A percentile compares a stretch with the other conserved stretches of the same genome.
These are phyloP conservation scores for Geosmithia morbida DNA, from an alignment of 2,329 filamentous ascomycete species.

Conservation along the genomic window DNA sequence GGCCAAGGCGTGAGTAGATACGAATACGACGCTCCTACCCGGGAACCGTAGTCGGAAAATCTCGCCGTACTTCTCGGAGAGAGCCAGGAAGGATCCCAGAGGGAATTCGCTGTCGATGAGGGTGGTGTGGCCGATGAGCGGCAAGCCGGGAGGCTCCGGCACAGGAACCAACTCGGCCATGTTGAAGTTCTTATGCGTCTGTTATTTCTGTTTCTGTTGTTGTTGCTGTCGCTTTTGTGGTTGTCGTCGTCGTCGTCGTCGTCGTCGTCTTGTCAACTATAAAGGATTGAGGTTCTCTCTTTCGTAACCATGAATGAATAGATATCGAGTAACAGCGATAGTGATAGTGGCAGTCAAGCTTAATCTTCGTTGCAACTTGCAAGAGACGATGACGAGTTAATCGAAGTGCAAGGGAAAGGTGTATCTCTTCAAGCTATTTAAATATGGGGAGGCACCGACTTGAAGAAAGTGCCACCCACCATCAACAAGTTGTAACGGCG, in stretches of 20 bases:
- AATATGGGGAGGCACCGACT: too few relatives aligned
- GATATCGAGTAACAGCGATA: too few relatives aligned
- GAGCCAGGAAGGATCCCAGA: constrained; percentile 31
- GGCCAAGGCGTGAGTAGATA: constrained; percentile 38
- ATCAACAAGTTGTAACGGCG: too few relatives aligned
- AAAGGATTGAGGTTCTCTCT: too few relatives aligned
- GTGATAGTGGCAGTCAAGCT: too few relatives aligned
- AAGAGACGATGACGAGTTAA: too few relatives aligned
- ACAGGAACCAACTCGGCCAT: constrained; percentile 24
- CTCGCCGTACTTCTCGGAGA: constrained; percentile 43
- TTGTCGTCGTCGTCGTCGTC: background rate
- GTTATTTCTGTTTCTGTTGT: background rate
- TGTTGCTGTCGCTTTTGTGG: background rate
- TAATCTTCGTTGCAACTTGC: too few relatives aligned
- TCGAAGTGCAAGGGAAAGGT: too few relatives aligned
- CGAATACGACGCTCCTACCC: constrained; percentile 32
- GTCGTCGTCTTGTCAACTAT: too few relatives aligned
- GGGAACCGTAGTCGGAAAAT: constrained; percentile 7
- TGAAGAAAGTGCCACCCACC: too few relatives aligned
- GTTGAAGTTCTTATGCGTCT: background rate
- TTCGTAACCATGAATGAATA: too few relatives aligned
- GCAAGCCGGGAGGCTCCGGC: constrained; percentile 45
- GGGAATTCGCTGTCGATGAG: constrained; percentile 44
- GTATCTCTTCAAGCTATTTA: too few relatives aligned
- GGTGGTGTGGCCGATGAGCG: constrained; percentile 47